Base-by-base conservation (phyloP, 1,139 yeast genomes). In the Pneumocystis jirovecii region DNA sequence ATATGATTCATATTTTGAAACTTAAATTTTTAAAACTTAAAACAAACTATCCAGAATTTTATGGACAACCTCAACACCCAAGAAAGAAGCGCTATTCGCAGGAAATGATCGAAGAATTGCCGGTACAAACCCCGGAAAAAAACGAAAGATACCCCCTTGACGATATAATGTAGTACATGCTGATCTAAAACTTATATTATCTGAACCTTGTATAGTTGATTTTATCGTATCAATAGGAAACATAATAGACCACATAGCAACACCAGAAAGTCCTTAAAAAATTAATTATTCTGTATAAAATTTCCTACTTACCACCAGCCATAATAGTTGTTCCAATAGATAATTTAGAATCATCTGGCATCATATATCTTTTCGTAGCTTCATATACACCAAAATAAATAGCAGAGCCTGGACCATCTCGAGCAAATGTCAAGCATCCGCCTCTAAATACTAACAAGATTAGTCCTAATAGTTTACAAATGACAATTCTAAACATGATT, bases 391-490 rank as follows among this genome's bases (percentile, higher is more conserved):
- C 97, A 75, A 93, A 93, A 78, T 93, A 93, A 44, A 90, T 80
- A 0, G 97, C 97, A n/a, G 96, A 87, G 3, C 98, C 98, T 0
- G 98, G 98, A 12, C 97, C 97, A 74, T 93, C 98, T 76, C 98
- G 85, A 19, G 96, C 95, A 70, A 93, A 78, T 0, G 98, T 93
- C 5, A 97, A 97, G 34, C 81, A 82, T 0, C 96, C 87, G 25
- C 98, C 98, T 75, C 89, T 88, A 78, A 89, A 91, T 62, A 93
- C 82, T 6, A 42, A 39, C 3, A 21, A 39, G 19, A 60, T 39
- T 60, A 60, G 21, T 8, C 15, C 21, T 10, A 25, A 10, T 60
- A 21, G 12, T 1, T 12, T 21, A 25, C 1, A 12, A 42, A 42
- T 15, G 25, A 42, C 21, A 1, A 45, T 21, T n/a, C 5, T 25